phyloP scores from a whole-genome alignment of 2,329 filamentous ascomycete species.

The Aspergillus sp. region DNA sequence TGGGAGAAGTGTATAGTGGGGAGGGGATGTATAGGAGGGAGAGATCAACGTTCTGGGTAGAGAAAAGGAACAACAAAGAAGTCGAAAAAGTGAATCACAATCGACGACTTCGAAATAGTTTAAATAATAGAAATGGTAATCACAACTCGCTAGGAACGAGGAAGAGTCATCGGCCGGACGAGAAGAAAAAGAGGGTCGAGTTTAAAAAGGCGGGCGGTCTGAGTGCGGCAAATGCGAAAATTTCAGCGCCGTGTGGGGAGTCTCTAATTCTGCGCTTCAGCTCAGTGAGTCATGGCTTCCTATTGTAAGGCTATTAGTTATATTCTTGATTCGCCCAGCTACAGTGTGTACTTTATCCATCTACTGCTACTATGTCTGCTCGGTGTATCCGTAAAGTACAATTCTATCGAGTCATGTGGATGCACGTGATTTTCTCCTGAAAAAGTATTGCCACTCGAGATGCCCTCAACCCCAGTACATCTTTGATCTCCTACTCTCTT shows the following conservation, averaged over 20 bases:
- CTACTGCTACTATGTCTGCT: background rate
- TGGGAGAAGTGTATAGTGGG: constrained; percentile 7
- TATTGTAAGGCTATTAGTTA: no score
- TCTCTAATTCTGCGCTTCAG: background rate
- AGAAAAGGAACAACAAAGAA: background rate
- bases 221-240: constrained; percentile 24
- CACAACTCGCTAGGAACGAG: constrained; percentile 5
- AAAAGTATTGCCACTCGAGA: background rate
- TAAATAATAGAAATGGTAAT: no score
- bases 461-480: background rate
- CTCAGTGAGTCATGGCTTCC: no score
- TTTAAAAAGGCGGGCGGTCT: constrained; percentile 24
- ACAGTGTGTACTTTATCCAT: no score
- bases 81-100: background rate
- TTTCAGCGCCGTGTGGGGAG: constrained; percentile 18
- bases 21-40: constrained; percentile 2
- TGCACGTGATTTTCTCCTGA: background rate
- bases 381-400: no score
- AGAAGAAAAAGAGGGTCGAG: constrained; percentile 19
- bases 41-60: background rate
- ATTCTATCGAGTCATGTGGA: background rate
- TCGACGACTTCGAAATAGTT: constrained; percentile 1
- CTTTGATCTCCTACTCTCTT: constrained; percentile 4
- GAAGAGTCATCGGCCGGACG: constrained; percentile 24
- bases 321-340: no score